Percentiles rank a stretch among this genome's conserved stretches.
Evolutionary conservation across 2,329 filamentous ascomycete species (phyloP).

Genomic region (Rhynchosporium secalis): DNA sequence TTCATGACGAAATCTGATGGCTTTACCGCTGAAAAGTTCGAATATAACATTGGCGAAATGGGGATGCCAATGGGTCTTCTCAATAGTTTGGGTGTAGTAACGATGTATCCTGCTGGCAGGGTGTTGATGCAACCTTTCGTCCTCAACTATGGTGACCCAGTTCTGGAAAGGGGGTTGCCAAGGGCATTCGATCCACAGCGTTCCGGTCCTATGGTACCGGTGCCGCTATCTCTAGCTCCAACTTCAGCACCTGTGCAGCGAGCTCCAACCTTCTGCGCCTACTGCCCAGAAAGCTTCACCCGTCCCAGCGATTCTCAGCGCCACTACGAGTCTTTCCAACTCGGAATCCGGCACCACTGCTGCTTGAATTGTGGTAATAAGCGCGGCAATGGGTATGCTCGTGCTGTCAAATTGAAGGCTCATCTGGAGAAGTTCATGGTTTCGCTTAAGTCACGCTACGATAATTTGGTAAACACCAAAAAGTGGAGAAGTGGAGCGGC

Average conservation of each 20-base stretch:
- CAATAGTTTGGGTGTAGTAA: too few relatives aligned
- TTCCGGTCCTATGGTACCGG: neutral
- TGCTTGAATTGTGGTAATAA: conserved; percentile 22
- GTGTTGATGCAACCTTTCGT: too few relatives aligned
- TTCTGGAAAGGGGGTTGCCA: neutral
- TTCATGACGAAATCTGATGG: too few relatives aligned
- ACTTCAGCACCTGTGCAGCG: neutral
- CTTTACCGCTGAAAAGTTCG: too few relatives aligned
- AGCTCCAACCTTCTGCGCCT: conserved; percentile 9
- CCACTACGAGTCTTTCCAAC: conserved; percentile 24
- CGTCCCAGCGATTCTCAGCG: conserved; percentile 23
- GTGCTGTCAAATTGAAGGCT: conserved; percentile 26
- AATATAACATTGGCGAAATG: too few relatives aligned
- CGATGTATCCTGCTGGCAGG: too few relatives aligned
- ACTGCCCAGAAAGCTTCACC: conserved; percentile 23
- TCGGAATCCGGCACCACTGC: conserved; percentile 27
- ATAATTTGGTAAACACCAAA: neutral
- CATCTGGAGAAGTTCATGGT: conserved; percentile 28
- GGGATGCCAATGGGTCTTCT: too few relatives aligned
- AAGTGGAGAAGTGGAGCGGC: neutral
- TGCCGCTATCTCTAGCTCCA: neutral
- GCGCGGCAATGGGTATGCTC: conserved; percentile 27
- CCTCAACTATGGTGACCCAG: too few relatives aligned
- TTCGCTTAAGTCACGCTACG: conserved; percentile 9
- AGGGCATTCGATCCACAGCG: neutral